Conservation (phyloP, 768 basidiomycete species). For the Collybiopsis confluens region DNA sequence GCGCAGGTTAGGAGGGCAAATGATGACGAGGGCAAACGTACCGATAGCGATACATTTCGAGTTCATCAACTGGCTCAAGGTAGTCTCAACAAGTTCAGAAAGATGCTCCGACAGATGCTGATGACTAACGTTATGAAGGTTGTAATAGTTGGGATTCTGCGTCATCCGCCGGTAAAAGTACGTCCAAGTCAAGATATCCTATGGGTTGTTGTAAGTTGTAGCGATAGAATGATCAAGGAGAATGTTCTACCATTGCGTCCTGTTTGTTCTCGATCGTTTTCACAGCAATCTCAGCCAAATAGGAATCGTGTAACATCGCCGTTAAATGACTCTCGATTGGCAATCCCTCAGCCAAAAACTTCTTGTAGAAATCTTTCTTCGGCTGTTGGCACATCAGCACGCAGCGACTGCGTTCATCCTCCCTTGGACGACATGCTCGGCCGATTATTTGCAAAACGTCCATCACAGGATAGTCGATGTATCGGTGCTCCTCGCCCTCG, state of each 20-base stretch:
- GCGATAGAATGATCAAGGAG: not conserved
- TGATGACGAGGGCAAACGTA: constrained; percentile 22
- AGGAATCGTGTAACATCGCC: constrained; percentile 90
- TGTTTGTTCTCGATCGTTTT: constrained; percentile 99
- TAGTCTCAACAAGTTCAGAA: constrained; percentile 93
- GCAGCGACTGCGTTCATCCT: constrained; percentile 89
- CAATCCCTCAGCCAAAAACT: constrained; percentile 94
- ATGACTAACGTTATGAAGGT: constrained; percentile 91
- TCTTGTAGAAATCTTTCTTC: constrained; percentile 98
- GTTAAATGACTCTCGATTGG: constrained; percentile 96
- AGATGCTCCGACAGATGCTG: constrained; percentile 94
- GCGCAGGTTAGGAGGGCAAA: not conserved
- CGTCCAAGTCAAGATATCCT: constrained; percentile 98
- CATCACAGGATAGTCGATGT: constrained; percentile 97
- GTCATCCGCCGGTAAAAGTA: constrained; percentile 98
- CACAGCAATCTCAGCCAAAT: constrained; percentile 96
- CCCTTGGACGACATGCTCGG: constrained; percentile 85
- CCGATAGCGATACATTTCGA: constrained; percentile 94
- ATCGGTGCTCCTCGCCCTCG: constrained; percentile 97
- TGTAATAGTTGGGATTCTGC: constrained; percentile 95
- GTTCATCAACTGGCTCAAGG: constrained; percentile 84
- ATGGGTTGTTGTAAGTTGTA: not conserved
- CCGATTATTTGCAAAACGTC: constrained; percentile 99
- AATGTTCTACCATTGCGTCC: constrained; percentile 72
- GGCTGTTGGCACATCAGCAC: constrained; percentile 98